phyloP scores from a whole-genome alignment of 2,329 filamentous ascomycete genomes.

The Fusarium staphyleae region DNA sequence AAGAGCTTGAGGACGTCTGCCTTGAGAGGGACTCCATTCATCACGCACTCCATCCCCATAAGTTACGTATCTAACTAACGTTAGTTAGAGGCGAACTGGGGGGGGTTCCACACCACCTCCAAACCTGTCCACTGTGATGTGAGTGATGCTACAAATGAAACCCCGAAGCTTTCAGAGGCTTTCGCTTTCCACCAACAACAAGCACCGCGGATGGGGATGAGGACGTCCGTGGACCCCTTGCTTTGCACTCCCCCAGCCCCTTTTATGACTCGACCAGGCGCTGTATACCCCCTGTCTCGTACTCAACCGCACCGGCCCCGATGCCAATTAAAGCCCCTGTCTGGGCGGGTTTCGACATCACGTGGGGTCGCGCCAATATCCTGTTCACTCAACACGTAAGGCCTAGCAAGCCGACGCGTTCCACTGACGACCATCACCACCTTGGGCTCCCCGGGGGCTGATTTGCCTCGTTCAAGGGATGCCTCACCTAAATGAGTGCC shows the following conservation, averaged over 20 bases:
- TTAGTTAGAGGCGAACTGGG: slow-evolving; percentile 4
- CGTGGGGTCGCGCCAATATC: slow-evolving; percentile 28
- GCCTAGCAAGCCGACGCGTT: slow-evolving; percentile 25
- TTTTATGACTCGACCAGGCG: slow-evolving; percentile 2
- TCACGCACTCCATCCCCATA: neutral
- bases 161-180: neutral
- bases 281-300: slow-evolving; percentile 12
- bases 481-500: neutral
- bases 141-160: too few relatives aligned
- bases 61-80: too few relatives aligned
- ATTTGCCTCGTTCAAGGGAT: slow-evolving; percentile 31
- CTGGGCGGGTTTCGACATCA: slow-evolving; percentile 4
- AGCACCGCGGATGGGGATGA: neutral
- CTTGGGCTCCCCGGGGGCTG: slow-evolving; percentile 17
- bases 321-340: slow-evolving; percentile 15
- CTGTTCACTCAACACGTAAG: slow-evolving; percentile 24
- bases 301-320: neutral
- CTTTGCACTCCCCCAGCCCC: slow-evolving; percentile 15
- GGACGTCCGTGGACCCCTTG: slow-evolving; percentile 13
- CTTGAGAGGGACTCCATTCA: slow-evolving; percentile 33
- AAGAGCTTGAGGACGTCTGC: slow-evolving; percentile 36
- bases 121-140: slow-evolving; percentile 12
- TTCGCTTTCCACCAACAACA: slow-evolving; percentile 18
- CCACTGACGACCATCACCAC: slow-evolving; percentile 34
- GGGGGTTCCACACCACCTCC: neutral